A percentile compares a stretch with the other conserved stretches of the same genome.
Conservation (phyloP, 1,139 yeast species). For the Taiozyma sp. region DNA sequence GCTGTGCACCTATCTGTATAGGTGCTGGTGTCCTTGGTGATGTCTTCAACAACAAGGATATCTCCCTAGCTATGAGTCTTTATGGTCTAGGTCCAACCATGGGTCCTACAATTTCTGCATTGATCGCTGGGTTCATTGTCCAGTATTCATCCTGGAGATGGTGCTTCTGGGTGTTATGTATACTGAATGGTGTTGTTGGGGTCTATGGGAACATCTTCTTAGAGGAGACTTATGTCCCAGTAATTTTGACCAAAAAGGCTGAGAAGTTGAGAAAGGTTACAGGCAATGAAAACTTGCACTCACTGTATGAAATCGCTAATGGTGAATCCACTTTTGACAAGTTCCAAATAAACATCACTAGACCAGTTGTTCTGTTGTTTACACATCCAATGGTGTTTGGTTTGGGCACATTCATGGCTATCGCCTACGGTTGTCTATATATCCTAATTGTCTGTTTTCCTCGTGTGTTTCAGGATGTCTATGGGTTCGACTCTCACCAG, state of each 20-base stretch:
- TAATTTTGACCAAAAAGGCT: constrained; percentile 45
- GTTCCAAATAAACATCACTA: constrained; percentile 35
- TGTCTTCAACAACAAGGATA: constrained; percentile 44
- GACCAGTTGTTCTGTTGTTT: constrained; percentile 49
- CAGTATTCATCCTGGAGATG: constrained; percentile 50
- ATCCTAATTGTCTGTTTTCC: constrained; percentile 59
- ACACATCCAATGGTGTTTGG: constrained; percentile 63
- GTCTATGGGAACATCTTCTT: constrained; percentile 38
- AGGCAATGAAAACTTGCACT: constrained; percentile 52
- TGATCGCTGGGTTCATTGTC: constrained; percentile 48
- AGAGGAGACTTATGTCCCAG: constrained; percentile 58
- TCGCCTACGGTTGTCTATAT: constrained; percentile 60
- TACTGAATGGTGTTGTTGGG: constrained; percentile 49
- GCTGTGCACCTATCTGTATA: constrained; percentile 61
- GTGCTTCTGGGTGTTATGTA: constrained; percentile 56
- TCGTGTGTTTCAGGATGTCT: constrained; percentile 39
- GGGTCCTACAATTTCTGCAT: constrained; percentile 54
- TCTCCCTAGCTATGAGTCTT: constrained; percentile 57
- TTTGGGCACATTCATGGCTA: constrained; percentile 58
- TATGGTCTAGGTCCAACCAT: constrained; percentile 56
- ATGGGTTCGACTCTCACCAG: constrained; percentile 45
- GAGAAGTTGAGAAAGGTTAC: constrained; percentile 40
- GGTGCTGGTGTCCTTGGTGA: constrained; percentile 75
- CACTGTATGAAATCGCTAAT: constrained; percentile 51
- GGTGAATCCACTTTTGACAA: constrained; percentile 36